Conservation (phyloP, 148 eudicot species). For the Diospyros kaki region DNA sequence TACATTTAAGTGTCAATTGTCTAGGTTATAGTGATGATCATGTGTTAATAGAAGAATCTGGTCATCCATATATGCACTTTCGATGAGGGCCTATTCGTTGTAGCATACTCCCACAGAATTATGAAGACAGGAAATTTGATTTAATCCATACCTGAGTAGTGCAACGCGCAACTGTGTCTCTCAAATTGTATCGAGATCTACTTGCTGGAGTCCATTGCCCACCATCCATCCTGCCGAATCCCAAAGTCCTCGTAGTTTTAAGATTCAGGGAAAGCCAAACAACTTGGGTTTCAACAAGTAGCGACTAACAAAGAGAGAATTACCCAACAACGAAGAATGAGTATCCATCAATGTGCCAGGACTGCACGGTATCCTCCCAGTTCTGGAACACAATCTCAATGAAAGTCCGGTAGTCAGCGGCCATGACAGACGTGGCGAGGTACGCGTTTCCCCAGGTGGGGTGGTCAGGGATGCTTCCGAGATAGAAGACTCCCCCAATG, state of each 20-base stretch:
- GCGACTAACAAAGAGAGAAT: conserved; percentile 9
- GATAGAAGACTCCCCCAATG: conserved; percentile 68
- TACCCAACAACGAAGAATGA: conserved; percentile 99
- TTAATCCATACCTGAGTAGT: conserved; percentile 63
- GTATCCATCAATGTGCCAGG: conserved; percentile 88
- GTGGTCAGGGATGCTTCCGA: conserved; percentile 67
- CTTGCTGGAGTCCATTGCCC: conserved; percentile 80
- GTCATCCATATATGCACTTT: no score
- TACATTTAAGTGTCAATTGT: no score
- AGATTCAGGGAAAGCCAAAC: not conserved
- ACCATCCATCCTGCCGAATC: conserved; percentile 73
- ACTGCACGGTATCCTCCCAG: conserved; percentile 73
- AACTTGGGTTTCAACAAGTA: not conserved
- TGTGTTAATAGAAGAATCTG: no score
- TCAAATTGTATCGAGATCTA: conserved; percentile 67
- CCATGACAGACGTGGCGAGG: conserved; percentile 67
- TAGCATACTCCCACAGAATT: not conserved
- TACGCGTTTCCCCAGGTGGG: conserved; percentile 52
- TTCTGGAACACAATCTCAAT: conserved; percentile 88
- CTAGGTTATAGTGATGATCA: no score
- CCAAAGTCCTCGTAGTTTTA: not conserved
- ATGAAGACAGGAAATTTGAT: not conserved
- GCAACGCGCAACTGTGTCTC: conserved; percentile 85
- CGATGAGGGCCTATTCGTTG: not conserved
- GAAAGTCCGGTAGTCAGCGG: conserved; percentile 59